Conservation (phyloP, 345 rosid species). For the Limnanthes douglasii region DNA sequence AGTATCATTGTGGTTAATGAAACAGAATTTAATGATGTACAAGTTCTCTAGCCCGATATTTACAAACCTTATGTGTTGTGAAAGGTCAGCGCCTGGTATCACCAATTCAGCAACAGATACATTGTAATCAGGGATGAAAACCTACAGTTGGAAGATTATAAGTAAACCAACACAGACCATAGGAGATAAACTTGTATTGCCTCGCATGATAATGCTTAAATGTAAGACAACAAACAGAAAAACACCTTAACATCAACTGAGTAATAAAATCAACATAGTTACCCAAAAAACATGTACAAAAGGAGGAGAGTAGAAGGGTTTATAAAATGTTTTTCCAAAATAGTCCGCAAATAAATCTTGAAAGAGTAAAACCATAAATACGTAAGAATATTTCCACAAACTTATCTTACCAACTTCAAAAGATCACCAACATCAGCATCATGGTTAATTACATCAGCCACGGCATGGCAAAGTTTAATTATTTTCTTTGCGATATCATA, state of each 20-base stretch:
- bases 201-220: not conserved
- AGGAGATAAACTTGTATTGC: not conserved
- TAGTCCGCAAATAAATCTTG: too few relatives aligned
- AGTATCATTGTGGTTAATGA: too few relatives aligned
- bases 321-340: too few relatives aligned
- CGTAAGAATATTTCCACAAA: too few relatives aligned
- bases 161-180: not conserved
- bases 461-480: constrained; percentile 31
- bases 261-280: too few relatives aligned
- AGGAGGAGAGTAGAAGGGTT: too few relatives aligned
- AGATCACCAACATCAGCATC: constrained; percentile 30
- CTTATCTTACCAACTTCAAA: constrained; percentile 22
- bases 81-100: constrained; percentile 35
- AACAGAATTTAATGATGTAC: not conserved
- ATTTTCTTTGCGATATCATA: constrained; percentile 31
- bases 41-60: not conserved
- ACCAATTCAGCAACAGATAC: constrained; percentile 40
- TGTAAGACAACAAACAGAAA: not conserved
- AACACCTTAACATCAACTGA: too few relatives aligned
- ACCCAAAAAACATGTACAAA: too few relatives aligned
- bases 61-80: constrained; percentile 29
- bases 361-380: too few relatives aligned
- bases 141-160: constrained; percentile 10
- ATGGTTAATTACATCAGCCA: constrained; percentile 26
- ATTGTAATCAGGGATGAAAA: constrained; percentile 34